Conservation (phyloP, 148 eudicot species). For the Beta vulgaris region DNA sequence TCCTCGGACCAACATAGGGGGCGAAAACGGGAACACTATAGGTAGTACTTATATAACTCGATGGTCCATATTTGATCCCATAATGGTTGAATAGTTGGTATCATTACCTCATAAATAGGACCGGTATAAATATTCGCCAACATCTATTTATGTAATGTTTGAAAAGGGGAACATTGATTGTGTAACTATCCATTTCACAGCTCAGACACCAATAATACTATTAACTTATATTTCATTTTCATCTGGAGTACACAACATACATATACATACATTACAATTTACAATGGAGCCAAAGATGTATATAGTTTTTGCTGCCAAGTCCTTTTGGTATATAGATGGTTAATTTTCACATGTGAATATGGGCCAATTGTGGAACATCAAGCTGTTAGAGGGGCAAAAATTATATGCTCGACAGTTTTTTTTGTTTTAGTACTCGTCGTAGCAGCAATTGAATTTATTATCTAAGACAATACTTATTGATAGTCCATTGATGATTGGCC, state of each 20-base stretch:
- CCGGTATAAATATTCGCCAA: slow-evolving; percentile 19
- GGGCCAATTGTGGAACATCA: slow-evolving; percentile 23
- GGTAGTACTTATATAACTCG: neutral
- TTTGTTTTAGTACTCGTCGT: neutral
- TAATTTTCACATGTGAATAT: slow-evolving; percentile 25
- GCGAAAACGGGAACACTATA: neutral
- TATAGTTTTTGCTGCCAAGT: neutral
- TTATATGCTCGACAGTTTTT: neutral
- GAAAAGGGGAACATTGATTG: slow-evolving; percentile 17
- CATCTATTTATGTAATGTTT: neutral
- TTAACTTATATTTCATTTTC: neutral
- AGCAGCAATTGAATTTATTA: slow-evolving; percentile 7
- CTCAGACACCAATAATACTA: slow-evolving; percentile 3
- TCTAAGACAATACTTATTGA: slow-evolving; percentile 10
- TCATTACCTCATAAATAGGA: slow-evolving; percentile 10
- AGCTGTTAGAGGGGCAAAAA: neutral
- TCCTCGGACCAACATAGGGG: neutral
- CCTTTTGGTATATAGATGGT: neutral
- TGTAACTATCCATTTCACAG: slow-evolving; percentile 21
- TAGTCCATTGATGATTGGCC: slow-evolving; percentile 27
- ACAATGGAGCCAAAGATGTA: neutral
- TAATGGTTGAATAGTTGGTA: neutral
- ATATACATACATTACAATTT: neutral
- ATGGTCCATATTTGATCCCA: slow-evolving; percentile 4
- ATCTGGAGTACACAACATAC: neutral